Percentiles rank a stretch among this genome's conserved stretches.
Conservation (phyloP, 441 rosid genomes). For the Theobroma grandiflorum region DNA sequence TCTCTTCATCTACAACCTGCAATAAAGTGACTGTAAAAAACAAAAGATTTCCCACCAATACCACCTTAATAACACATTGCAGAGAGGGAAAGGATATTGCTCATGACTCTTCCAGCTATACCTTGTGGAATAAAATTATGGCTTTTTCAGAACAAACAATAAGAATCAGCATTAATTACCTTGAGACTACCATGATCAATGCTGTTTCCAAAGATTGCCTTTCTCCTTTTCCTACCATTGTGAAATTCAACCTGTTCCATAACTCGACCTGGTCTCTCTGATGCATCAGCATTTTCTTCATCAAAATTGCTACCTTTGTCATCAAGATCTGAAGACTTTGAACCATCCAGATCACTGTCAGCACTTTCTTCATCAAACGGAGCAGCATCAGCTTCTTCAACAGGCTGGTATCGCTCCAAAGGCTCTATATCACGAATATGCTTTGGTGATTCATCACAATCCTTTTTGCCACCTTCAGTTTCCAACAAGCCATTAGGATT, state of each 20-base stretch:
- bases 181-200: conserved; percentile 43
- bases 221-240: conserved; percentile 84
- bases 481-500: too few species aligned
- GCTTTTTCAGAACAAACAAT: conserved; percentile 12
- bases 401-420: too few species aligned
- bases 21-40: conserved; percentile 20
- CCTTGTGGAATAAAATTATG: neutral
- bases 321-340: conserved; percentile 52
- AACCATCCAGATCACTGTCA: conserved; percentile 46
- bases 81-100: conserved; percentile 14
- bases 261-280: conserved; percentile 33
- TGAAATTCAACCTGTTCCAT: conserved; percentile 63
- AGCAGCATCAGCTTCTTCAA: too few species aligned
- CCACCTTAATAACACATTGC: neutral
- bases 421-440: too few species aligned
- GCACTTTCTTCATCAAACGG: too few species aligned
- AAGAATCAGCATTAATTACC: conserved; percentile 39
- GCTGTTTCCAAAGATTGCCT: conserved; percentile 66
- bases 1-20: conserved; percentile 64
- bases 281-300: conserved; percentile 37
- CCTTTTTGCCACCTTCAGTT: too few species aligned
- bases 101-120: neutral
- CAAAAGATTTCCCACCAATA: neutral
- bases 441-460: too few species aligned
- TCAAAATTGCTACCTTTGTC: conserved; percentile 38